Evolutionary conservation across 768 basidiomycete species (phyloP).

Genomic region (Lactarius trivialis): DNA sequence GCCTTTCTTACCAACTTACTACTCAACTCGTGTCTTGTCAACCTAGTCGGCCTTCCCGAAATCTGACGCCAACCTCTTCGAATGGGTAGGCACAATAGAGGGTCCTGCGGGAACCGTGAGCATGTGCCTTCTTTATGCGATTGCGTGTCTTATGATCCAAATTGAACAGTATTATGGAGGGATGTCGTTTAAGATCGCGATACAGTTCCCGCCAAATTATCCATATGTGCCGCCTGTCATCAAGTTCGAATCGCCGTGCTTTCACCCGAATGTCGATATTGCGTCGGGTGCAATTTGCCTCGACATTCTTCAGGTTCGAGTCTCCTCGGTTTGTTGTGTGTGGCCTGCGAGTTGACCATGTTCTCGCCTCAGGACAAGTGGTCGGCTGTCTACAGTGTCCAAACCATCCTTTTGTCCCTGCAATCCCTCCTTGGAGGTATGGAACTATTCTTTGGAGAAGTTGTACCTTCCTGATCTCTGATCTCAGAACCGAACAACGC

Average conservation of each 20-base stretch:
- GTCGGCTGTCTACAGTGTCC: constrained; percentile 90
- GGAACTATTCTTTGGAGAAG: constrained; percentile 22
- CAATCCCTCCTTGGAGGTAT: constrained; percentile 84
- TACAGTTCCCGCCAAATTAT: constrained; percentile 82
- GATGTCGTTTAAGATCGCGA: constrained; percentile 74
- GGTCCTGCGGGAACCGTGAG: constrained; percentile 71
- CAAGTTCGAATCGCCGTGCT: constrained; percentile 86
- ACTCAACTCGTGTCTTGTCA: neutral
- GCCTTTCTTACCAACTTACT: neutral
- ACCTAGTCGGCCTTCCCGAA: constrained; percentile 83
- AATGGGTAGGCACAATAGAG: constrained; percentile 87
- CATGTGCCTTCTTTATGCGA: constrained; percentile 15
- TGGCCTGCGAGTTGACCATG: constrained; percentile 1
- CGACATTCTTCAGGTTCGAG: constrained; percentile 74
- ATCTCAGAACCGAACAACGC: constrained; percentile 83
- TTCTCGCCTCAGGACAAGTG: constrained; percentile 64
- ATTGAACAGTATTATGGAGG: constrained; percentile 62
- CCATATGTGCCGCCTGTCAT: constrained; percentile 82
- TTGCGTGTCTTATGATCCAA: constrained; percentile 7
- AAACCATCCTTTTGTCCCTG: constrained; percentile 80
- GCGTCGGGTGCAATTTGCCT: constrained; percentile 71
- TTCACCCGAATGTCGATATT: constrained; percentile 87
- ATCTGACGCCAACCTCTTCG: constrained; percentile 78
- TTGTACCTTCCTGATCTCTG: neutral
- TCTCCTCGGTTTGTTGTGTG: neutral